Evolutionary conservation across 2,329 filamentous ascomycete species (phyloP), one percentile per base, ranked within the genome.

Genomic region (Penicillium hesseltinei): DNA sequence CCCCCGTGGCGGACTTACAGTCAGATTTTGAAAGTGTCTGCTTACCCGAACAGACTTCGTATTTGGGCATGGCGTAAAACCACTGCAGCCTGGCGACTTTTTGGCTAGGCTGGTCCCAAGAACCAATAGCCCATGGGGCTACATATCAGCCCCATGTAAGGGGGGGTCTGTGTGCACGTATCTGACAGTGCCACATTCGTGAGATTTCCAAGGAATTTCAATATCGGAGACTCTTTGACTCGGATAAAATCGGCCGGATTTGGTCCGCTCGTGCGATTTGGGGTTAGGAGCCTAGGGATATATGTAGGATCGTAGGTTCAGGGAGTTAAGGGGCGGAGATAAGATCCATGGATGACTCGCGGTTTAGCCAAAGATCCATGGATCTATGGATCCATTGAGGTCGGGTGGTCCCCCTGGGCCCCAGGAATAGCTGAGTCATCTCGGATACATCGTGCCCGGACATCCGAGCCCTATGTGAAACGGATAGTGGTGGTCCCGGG

Each of bases 241-340:
- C 71, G 77, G 66, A 65, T 68, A 40, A 62, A 35, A 36, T 44
- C 1, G 13, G 25, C 38, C 35, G 25, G 9, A 50, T 39, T 29
- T 29, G 33, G 33, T 39, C 47, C 46, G 17, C 17, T 33, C 44
- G 9, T 19, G 33, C 17, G 19, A 35, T 31, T 21, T 33, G 19
- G 25, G 17, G n/a, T 19, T 9, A 21, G 1, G 19, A 40, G 19
- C 2, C 8, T 19, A 17, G 5, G 33, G 6, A 35, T 11, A 31
- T 7, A 35, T 7, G 4, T 7, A 40, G 9, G 13, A n/a, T n/a
- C n/a, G 31, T 13, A 33, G 29, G 38, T 21, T 13, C 19, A 10
- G 9, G n/a, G 40, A 25, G 4, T 27, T 44, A n/a, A 2, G 19
- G 29, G 6, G 8, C 21, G 47, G 47, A 39, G 47, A 49, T 49